Evolutionary conservation across 192 early-diverging fungal species (phyloP).

Genomic region (Gaertneriomyces semiglobifer): DNA sequence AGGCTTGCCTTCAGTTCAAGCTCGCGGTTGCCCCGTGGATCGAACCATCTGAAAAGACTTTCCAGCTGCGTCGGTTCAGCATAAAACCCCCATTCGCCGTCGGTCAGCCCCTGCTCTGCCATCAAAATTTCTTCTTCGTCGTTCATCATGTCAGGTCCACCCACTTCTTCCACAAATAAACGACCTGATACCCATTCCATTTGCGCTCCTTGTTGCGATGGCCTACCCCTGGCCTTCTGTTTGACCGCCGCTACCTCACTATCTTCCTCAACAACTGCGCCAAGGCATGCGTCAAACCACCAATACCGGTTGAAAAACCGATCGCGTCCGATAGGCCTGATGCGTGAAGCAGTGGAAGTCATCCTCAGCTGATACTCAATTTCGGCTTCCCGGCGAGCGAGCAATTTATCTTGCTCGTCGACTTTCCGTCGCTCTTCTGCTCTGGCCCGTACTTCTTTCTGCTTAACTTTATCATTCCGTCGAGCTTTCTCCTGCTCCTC

Average conservation of each 20-base stretch:
- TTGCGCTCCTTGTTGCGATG: constrained; percentile 7
- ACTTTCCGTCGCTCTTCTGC: constrained; percentile 30
- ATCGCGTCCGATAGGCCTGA: constrained; percentile 75
- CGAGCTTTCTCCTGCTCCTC: constrained; percentile 37
- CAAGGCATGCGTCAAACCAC: constrained; percentile 78
- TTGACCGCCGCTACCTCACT: constrained; percentile 32
- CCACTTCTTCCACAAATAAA: constrained; percentile 52
- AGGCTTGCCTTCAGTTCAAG: constrained; percentile 57
- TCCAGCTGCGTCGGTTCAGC: constrained; percentile 48
- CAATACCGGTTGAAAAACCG: constrained; percentile 86
- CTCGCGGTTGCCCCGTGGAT: constrained; percentile 75
- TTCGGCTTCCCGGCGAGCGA: constrained; percentile 57
- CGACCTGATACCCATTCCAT: constrained; percentile 32
- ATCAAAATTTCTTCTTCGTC: constrained; percentile 39
- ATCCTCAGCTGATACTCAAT: constrained; percentile 67
- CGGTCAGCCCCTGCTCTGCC: constrained; percentile 47
- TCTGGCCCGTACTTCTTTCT: constrained; percentile 22
- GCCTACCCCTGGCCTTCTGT: constrained; percentile 7
- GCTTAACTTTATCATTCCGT: constrained; percentile 32
- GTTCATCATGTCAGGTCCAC: constrained; percentile 27
- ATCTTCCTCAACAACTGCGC: constrained; percentile 46
- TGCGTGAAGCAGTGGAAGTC: constrained; percentile 60
- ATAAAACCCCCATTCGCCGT: constrained; percentile 31
- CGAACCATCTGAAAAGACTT: constrained; percentile 67
- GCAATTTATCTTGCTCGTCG: constrained; percentile 50